Evolutionary conservation across 768 basidiomycete genomes (phyloP), one percentile per base, ranked within the genome.

Genomic region (Daedaleopsis sinensis): DNA sequence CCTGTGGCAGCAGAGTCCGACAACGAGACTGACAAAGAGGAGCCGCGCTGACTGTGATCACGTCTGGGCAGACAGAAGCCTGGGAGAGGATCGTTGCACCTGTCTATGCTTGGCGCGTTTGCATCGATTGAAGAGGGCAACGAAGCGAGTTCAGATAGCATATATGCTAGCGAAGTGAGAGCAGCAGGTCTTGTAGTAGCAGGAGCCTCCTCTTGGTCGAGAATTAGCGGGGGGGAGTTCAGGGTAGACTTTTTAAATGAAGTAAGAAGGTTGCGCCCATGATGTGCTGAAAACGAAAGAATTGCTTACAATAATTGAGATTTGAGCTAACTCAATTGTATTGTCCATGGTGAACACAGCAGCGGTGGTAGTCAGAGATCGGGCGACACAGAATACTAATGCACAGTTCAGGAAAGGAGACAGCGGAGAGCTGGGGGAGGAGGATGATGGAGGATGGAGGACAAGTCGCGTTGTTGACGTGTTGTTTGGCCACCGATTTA

Each of bases 111-210:
- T 32, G 27, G 18, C 18, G 39, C 39, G 39, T 12, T 13, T 10
- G 32, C 24, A 36, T n/a, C 37, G 51, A 24, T 32, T 36, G 12
- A 38, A 10, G 48, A 18, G 15, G 27, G n/a, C 32, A 10, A 3
- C 35, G 24, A 16, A 10, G 18, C 37, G 50, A 24, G 39, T 4
- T n/a, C 15, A 35, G 50, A 32, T 18, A 11, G 57, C 57, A 58
- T 52, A 58, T 52, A 58, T 52, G 57, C 57, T 42, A 18, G 39
- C 39, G 39, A 42, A 5, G 39, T 13, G 5, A 12, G 39, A 18
- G 18, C 11, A 10, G 18, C 11, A 42, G 39, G 11, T 42, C 18
- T 18, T 3, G 39, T 13, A 18, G 39, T 11, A 9, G 27, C n/a
- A 15, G 13, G 23, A 11, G 18, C 38, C 16, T 57, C 36, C 32